Evolutionary conservation across 768 basidiomycete species (phyloP).

Genomic region (Calocera cornea): DNA sequence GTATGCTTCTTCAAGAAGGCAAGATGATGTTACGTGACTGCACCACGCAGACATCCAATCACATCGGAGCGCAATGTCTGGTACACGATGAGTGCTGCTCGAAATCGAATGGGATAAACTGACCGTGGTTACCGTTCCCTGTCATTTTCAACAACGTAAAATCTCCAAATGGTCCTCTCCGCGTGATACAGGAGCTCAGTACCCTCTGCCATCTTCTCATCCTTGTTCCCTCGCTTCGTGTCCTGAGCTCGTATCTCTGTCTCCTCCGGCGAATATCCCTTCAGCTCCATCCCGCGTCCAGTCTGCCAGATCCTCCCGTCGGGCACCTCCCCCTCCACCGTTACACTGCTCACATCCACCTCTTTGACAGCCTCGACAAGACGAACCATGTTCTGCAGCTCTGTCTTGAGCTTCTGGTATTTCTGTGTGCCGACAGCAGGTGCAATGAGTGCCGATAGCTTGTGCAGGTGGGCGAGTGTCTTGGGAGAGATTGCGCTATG

Average conservation of each 20-base stretch:
- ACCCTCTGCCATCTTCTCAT: slow-evolving; percentile 26
- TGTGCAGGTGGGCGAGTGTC: slow-evolving; percentile 51
- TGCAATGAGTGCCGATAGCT: slow-evolving; percentile 57
- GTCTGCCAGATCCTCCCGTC: slow-evolving; percentile 34
- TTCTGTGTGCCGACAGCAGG: slow-evolving; percentile 46
- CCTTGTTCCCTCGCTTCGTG: slow-evolving; percentile 2
- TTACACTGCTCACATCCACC: slow-evolving; percentile 26
- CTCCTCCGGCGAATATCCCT: slow-evolving; percentile 10
- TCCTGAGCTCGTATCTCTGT: not conserved
- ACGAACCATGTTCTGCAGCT: slow-evolving; percentile 57
- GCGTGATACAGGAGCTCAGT: slow-evolving; percentile 24
- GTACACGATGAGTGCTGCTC: too few species aligned
- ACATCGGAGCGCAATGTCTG: too few species aligned
- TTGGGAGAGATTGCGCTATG: slow-evolving; percentile 43
- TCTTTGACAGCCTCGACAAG: slow-evolving; percentile 73
- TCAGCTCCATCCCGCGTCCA: slow-evolving; percentile 26
- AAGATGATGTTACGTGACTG: too few species aligned
- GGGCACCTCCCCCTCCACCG: slow-evolving; percentile 21
- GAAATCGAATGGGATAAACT: too few species aligned
- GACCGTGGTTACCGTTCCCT: too few species aligned
- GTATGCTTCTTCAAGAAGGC: too few species aligned
- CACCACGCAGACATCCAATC: too few species aligned
- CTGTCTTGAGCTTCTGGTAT: slow-evolving; percentile 37
- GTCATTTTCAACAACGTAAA: too few species aligned
- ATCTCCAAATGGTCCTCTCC: too few species aligned